These are phyloP conservation scores for Claviceps africana DNA, from an alignment of 2,329 filamentous ascomycete species.

Conservation along the genomic window DNA sequence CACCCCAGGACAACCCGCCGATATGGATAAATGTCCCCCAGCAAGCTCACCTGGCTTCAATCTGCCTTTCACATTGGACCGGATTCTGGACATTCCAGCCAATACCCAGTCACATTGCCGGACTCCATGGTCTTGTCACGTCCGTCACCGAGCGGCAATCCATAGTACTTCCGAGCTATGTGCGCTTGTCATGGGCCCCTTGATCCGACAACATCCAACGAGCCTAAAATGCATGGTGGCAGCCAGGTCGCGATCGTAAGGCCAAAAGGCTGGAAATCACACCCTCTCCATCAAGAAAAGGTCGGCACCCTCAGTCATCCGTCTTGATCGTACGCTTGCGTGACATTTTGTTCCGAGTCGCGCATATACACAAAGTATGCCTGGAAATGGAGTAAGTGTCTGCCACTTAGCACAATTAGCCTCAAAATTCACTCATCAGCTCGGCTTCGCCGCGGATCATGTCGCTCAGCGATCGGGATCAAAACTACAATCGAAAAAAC, in stretches of 20 bases:
- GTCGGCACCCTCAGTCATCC: too few species aligned
- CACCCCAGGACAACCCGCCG: background rate
- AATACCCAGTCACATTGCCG: background rate
- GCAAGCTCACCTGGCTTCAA: background rate
- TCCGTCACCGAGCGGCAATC: background rate
- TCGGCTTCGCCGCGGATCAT: too few species aligned
- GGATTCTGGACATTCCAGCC: too few species aligned
- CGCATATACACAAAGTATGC: too few species aligned
- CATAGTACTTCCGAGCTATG: background rate
- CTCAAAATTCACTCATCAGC: too few species aligned
- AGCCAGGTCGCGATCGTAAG: background rate
- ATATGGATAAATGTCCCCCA: background rate
- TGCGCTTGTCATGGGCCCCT: background rate
- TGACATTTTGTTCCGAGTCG: too few species aligned
- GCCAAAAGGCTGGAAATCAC: too few species aligned
- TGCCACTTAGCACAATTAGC: too few species aligned
- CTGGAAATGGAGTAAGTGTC: too few species aligned
- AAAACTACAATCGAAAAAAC: background rate
- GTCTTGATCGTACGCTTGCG: too few species aligned
- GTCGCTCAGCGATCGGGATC: background rate
- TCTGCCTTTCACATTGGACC: background rate
- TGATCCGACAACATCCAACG: background rate
- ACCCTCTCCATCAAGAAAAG: too few species aligned
- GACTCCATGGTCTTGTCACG: background rate
- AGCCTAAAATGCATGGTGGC: background rate